Evolutionary conservation across 805 yeast genomes (phyloP), one percentile per base, ranked within the genome.

Genomic region (Clavispora asparagi): DNA sequence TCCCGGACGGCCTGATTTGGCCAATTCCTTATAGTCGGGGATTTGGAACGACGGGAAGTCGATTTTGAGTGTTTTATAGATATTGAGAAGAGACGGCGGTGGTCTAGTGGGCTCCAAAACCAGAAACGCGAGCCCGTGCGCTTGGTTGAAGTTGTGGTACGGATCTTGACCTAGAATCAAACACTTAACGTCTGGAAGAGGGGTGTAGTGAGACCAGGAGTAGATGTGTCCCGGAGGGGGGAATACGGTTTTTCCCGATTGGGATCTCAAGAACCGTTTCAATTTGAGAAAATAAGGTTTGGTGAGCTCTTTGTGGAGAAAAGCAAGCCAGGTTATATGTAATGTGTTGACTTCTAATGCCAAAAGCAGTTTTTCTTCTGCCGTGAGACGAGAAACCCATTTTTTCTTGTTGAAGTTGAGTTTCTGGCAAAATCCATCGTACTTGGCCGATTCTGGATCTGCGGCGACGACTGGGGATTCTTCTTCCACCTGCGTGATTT

Each of bases 151-250:
- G 62, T 90, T 89, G 64, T 94, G 99, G 62, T 94, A 94, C 0
- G 99, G 99, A 62, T 94, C 99, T 63, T 94, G 99, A 1, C 99
- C 99, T 39, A 94, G 70, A 11, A 94, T 77, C 1, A 94, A 76
- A 26, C 92, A 94, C 58, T 81, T 83, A 16, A 90, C 86, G 3
- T 77, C 63, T 4, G 79, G 70, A 17, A 92, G 69, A 0, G 96
- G 96, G 0, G 98, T 89, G 14, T 83, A 72, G 29, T 89, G 77
- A 2, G 95, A 83, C 97, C 98, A 94, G 0, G 97, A 87, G 62
- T 94, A 94, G 17, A 94, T 79, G 49, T 87, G 85, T 12, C 76
- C 59, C 14, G 70, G 62, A 0, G 92, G 91, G 1, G 99, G 99
- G 65, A 88, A 92, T 0, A 92, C 73, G 2, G 79, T 74, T 12